These are phyloP conservation scores for Apiospora aurea DNA, from an alignment of 2,329 filamentous ascomycete genomes.

Conservation along the genomic window DNA sequence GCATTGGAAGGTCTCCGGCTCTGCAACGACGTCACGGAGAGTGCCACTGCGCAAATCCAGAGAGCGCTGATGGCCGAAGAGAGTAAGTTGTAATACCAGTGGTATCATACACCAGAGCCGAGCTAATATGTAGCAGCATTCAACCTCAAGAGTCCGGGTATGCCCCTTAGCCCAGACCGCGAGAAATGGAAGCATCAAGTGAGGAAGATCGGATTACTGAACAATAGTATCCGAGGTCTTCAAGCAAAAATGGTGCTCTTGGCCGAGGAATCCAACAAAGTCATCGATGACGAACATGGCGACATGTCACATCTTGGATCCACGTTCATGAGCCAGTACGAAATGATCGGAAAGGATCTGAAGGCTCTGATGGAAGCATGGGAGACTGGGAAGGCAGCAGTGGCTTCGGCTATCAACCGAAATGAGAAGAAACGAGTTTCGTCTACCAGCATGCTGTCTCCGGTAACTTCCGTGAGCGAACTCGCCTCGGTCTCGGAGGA, in stretches of 20 bases:
- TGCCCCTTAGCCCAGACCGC: slow-evolving; percentile 72
- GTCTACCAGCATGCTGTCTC: slow-evolving; percentile 67
- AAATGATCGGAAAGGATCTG: slow-evolving; percentile 90
- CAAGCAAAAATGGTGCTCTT: slow-evolving; percentile 95
- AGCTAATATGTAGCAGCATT: slow-evolving; percentile 30
- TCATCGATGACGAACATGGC: slow-evolving; percentile 72
- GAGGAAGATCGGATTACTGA: slow-evolving; percentile 86
- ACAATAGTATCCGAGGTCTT: slow-evolving; percentile 86
- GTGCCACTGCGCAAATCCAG: slow-evolving; percentile 23
- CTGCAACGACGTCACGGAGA: slow-evolving; percentile 64
- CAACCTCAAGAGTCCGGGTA: slow-evolving; percentile 63
- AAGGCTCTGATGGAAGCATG: slow-evolving; percentile 82
- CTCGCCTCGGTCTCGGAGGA: slow-evolving; percentile 60
- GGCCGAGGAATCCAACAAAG: slow-evolving; percentile 85
- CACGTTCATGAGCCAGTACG: slow-evolving; percentile 86
- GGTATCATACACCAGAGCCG: not conserved
- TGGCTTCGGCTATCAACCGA: slow-evolving; percentile 82
- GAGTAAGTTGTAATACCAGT: slow-evolving; percentile 56
- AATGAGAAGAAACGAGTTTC: slow-evolving; percentile 73
- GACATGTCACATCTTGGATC: slow-evolving; percentile 79
- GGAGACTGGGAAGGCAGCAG: slow-evolving; percentile 84
- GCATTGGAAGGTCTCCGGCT: slow-evolving; percentile 77
- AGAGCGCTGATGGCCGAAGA: slow-evolving; percentile 69
- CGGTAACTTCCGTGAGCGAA: slow-evolving; percentile 69
- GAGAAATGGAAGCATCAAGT: slow-evolving; percentile 88